Evolutionary conservation across 2,329 filamentous ascomycete genomes (phyloP), one percentile per base, ranked within the genome.

Genomic region (Penicillium oxalicum): DNA sequence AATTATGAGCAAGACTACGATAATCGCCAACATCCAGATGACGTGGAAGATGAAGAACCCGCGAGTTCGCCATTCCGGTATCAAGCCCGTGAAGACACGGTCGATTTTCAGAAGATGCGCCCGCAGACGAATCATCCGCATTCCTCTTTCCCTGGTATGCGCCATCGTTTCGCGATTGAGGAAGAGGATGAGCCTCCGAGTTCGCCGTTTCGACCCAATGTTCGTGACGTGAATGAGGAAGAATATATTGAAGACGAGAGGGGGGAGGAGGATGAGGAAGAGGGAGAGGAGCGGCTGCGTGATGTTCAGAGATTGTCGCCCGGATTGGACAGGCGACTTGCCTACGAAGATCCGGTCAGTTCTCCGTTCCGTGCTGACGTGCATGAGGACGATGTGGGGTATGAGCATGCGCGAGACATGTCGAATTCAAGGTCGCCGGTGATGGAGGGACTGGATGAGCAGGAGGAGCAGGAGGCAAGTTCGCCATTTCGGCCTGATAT

Each of bases 51-150:
- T 9, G 41, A 57, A 36, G 49, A 55, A 9, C 51, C 57, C 5
- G 63, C 62, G 7, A 72, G 69, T 44, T 72, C 70, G 1, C 70
- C 69, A 0, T 72, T 71, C 40, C 65, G 65, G 27, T 58, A 55
- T 12, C 59, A 65, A 29, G 63, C 44, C 6, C 57, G 62, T 36
- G 65, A 69, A 40, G 61, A 65, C 13, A 69, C 66, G 1, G 64
- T 65, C 3, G 65, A 70, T 49, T 53, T 63, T 29, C 54, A 59
- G 27, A 62, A 56, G 40, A 40, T 56, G 32, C 56, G 48, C 5
- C 50, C 55, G 5, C 47, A 52, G 9, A 50, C 48, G 35, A n/a
- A 13, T 32, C 52, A 13, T 18, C 18, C 18, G 48, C 59, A 3
- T 34, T 25, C 32, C 6, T 11, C 33, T 2, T 37, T 26, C 2